These are phyloP conservation scores for Solanum chiquidenum DNA, from an alignment of 257 asterid genomes.

Conservation along the genomic window DNA sequence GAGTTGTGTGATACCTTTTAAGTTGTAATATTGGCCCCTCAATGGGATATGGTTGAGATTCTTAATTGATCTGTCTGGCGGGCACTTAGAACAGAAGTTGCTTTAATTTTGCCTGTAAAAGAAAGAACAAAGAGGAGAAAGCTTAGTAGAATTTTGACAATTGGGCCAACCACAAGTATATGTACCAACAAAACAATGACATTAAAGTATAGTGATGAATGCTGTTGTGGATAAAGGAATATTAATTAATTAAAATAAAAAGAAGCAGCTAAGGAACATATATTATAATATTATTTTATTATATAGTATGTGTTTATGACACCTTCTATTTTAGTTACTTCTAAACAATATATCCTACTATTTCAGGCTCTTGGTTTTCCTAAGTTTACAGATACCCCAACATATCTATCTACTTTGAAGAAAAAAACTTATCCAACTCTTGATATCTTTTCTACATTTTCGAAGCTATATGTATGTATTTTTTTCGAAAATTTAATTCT, in stretches of 20 bases:
- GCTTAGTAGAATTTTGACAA: background rate
- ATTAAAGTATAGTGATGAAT: background rate
- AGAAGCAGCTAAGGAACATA: background rate
- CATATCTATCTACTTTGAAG: background rate
- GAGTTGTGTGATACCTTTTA: background rate
- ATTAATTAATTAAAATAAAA: background rate
- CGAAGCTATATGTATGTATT: background rate
- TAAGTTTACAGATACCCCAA: background rate
- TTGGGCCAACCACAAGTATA: background rate
- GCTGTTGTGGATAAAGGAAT: constrained; percentile 1
- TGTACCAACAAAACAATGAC: background rate
- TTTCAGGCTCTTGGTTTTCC: background rate
- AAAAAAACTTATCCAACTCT: background rate
- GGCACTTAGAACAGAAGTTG: background rate
- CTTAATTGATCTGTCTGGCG: background rate
- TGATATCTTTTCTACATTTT: background rate
- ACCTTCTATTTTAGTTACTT: background rate
- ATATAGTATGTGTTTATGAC: background rate
- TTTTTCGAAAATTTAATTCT: background rate
- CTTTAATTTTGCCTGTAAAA: background rate
- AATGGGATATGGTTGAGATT: background rate
- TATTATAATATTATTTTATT: background rate
- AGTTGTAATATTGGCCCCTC: background rate
- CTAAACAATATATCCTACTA: background rate
- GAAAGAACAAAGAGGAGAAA: background rate